These are phyloP conservation scores for Cryphonectria naterciae DNA, from an alignment of 2,329 filamentous ascomycete genomes.

Conservation along the genomic window DNA sequence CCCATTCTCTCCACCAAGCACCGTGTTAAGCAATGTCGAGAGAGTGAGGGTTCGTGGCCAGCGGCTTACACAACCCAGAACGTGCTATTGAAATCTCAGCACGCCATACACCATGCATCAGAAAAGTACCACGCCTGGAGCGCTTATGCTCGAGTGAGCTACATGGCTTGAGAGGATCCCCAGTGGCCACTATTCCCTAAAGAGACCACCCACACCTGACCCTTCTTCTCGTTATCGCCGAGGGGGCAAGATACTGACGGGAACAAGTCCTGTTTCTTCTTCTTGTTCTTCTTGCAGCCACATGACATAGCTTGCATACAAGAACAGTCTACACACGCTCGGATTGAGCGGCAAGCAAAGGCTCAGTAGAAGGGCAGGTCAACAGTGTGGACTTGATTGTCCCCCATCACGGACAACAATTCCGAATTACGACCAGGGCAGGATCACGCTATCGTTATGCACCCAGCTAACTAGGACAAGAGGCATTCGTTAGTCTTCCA, in stretches of 20 bases:
- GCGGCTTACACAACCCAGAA: background rate
- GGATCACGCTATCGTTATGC: background rate
- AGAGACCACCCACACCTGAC: background rate
- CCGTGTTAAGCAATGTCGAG: background rate
- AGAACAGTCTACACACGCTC: background rate
- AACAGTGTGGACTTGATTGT: background rate
- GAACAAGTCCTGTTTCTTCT: background rate
- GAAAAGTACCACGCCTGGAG: background rate
- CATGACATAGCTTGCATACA: background rate
- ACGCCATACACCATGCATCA: conserved; percentile 1
- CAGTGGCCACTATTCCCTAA: background rate
- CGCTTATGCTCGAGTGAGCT: background rate
- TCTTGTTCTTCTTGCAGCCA: background rate
- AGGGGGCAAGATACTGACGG: background rate
- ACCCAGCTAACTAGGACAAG: background rate
- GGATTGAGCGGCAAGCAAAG: background rate
- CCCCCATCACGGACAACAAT: background rate
- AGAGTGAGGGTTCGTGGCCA: background rate
- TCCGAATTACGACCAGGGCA: background rate
- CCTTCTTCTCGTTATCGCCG: background rate
- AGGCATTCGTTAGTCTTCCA: background rate
- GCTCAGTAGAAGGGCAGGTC: background rate
- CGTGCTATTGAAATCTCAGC: background rate
- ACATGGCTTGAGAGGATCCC: background rate
- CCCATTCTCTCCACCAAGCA: background rate